Evolutionary conservation across 208 protist species (phyloP), one percentile per base, ranked within the genome.

Genomic region (Leishmania lainsoni): DNA sequence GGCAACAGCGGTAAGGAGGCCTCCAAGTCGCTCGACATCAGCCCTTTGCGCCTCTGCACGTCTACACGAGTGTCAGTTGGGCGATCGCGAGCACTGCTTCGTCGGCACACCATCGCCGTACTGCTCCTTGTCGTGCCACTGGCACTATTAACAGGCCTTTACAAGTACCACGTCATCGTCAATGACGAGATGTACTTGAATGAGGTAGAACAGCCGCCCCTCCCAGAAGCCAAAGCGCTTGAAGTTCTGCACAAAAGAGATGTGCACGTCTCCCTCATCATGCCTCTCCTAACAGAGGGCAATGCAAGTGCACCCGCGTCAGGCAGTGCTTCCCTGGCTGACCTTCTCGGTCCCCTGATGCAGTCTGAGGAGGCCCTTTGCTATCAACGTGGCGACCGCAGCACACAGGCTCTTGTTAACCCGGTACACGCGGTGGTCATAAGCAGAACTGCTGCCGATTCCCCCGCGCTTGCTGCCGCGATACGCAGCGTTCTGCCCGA

Each of bases 321-420:
- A 4, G 12, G 17, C 5, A 1, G 12, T n/a, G 59, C 16, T 5
- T 5, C 26, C n/a, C 59, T 81, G 26, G 14, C 4, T 9, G 68
- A 52, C 26, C 45, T 81, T 26, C 52, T 81, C n/a, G 29, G 69
- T 0, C 70, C 78, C 70, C 78, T 81, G 29, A 9, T 81, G 78
- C 42, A 54, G 29, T 75, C 78, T 45, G 78, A 66, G 69, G 66
- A 54, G 42, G 78, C 70, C n/a, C 56, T 81, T 45, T 81, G 78
- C 78, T 22, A 76, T 59, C 56, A 45, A 16, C 5, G 69, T 26
- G 70, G 10, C 42, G 16, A 1, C 39, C 2, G 5, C n/a, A 29
- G 1, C n/a, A 5, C 59, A 35, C n/a, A 65, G 59, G 59, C 59
- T 12, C n/a, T 26, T 35, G 59, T n/a, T 10, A 35, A 65, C 59